Evolutionary conservation across 495 filamentous ascomycete species (phyloP).

Genomic region (Tuber calosporum): DNA sequence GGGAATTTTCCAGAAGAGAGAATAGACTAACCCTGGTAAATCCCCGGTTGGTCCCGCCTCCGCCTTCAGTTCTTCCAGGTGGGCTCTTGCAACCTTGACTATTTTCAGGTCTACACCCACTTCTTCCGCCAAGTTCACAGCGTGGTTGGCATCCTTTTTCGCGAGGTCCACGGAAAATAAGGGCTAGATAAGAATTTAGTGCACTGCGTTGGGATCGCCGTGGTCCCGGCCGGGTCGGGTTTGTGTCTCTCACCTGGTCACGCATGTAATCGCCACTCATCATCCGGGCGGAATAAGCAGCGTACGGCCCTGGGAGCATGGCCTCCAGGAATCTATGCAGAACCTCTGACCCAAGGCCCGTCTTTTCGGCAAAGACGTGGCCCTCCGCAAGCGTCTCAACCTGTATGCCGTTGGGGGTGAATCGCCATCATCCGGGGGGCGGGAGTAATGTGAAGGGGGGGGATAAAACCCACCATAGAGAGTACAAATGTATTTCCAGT

Average conservation of each 20-base stretch:
- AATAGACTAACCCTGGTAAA: slow-evolving; percentile 51
- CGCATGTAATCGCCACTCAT: slow-evolving; percentile 63
- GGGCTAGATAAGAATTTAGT: slow-evolving; percentile 45
- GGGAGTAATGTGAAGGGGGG: neutral
- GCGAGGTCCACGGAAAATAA: slow-evolving; percentile 82
- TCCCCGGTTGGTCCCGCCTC: slow-evolving; percentile 69
- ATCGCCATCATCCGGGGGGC: neutral
- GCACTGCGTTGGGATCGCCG: neutral
- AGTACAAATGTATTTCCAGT: slow-evolving; percentile 83
- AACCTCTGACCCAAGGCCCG: slow-evolving; percentile 62
- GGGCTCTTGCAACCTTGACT: slow-evolving; percentile 59
- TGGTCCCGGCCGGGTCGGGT: slow-evolving; percentile 44
- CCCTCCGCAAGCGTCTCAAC: slow-evolving; percentile 65
- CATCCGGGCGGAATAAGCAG: slow-evolving; percentile 69
- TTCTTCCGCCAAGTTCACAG: slow-evolving; percentile 56
- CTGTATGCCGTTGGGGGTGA: neutral
- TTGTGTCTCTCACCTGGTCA: slow-evolving; percentile 47
- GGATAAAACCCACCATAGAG: slow-evolving; percentile 54
- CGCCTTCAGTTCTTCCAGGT: slow-evolving; percentile 63
- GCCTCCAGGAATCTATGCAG: slow-evolving; percentile 61
- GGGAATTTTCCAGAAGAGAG: neutral
- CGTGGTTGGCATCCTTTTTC: slow-evolving; percentile 77
- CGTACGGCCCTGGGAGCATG: slow-evolving; percentile 54
- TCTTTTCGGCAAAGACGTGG: slow-evolving; percentile 69
- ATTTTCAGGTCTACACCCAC: slow-evolving; percentile 58